These are phyloP conservation scores for Garcia nutans DNA, from an alignment of 345 rosid genomes.

Conservation along the genomic window DNA sequence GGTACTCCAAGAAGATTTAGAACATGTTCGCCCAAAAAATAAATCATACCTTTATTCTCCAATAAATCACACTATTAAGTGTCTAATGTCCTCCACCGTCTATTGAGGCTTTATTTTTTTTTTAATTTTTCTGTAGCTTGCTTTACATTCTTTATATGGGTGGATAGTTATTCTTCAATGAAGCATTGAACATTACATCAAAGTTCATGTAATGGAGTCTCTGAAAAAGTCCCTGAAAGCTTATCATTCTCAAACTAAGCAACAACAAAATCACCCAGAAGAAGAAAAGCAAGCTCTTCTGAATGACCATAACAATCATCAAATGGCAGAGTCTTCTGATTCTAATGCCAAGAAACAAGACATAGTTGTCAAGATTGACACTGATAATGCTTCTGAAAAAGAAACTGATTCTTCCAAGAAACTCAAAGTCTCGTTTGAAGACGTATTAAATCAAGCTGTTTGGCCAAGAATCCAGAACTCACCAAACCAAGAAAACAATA, in stretches of 20 bases:
- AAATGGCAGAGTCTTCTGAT: conserved; percentile 8
- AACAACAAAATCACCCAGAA: conserved; percentile 18
- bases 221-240: conserved; percentile 28
- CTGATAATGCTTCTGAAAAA: conserved; percentile 2
- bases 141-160: background rate
- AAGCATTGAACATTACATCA: background rate
- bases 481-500: background rate
- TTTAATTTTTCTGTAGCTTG: background rate
- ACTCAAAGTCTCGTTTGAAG: conserved; percentile 30
- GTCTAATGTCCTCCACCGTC: background rate
- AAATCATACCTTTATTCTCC: background rate
- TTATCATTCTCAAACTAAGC: conserved; percentile 15
- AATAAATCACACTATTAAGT: background rate
- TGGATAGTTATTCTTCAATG: background rate
- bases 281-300: conserved; percentile 26
- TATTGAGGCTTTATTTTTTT: background rate
- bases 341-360: conserved; percentile 19
- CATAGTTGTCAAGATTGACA: conserved; percentile 29
- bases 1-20: background rate
- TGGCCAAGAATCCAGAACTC: conserved; percentile 20
- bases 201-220: conserved; percentile 19
- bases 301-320: conserved; percentile 6
- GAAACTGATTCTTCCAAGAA: conserved; percentile 23
- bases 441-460: conserved; percentile 30
- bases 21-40: background rate